A percentile compares a stretch with the other conserved stretches of the same genome.
phyloP scores from a whole-genome alignment of 139 green algal species.

The Dunaliella primolecta region DNA sequence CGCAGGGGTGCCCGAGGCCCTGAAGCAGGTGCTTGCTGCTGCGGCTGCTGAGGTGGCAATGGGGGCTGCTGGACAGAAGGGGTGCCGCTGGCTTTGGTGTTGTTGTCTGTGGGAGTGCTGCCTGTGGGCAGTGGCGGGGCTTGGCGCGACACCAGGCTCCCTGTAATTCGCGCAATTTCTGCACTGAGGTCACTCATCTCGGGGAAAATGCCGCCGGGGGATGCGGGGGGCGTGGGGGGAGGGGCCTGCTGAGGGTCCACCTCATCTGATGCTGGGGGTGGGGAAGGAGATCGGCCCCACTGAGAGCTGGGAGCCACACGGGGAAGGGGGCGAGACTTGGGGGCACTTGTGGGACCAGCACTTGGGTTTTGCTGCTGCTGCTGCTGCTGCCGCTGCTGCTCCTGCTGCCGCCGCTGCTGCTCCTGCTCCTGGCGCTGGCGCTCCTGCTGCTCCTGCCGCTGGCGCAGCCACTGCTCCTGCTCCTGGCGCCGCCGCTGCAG shows the following conservation, averaged over 20 bases:
- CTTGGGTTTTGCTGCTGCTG: not conserved
- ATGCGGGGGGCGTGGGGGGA: not conserved
- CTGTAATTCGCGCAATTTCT: slow-evolving; percentile 31
- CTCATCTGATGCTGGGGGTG: not conserved
- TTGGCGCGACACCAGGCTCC: slow-evolving; percentile 23
- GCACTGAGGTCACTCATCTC: not conserved
- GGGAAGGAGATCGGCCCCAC: not conserved
- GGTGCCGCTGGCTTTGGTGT: not conserved
- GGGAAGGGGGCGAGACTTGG: not conserved
- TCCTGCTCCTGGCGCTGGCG: not conserved
- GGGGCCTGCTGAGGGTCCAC: not conserved
- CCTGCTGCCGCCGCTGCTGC: not conserved
- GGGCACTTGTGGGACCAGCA: too few species aligned
- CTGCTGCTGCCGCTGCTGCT: not conserved
- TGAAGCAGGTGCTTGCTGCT: not conserved
- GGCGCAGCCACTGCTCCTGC: not conserved
- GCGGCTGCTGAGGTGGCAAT: not conserved
- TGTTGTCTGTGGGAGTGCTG: not conserved
- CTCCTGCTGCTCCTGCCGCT: not conserved
- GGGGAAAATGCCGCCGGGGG: not conserved
- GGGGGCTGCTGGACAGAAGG: not conserved
- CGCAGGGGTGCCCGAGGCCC: not conserved
- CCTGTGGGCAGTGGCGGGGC: too few species aligned
- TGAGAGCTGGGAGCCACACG: not conserved
- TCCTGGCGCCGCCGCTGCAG: not conserved